Conservation (phyloP, 169 alveolate species). For the Pseudocohnilembus persalinus region DNA sequence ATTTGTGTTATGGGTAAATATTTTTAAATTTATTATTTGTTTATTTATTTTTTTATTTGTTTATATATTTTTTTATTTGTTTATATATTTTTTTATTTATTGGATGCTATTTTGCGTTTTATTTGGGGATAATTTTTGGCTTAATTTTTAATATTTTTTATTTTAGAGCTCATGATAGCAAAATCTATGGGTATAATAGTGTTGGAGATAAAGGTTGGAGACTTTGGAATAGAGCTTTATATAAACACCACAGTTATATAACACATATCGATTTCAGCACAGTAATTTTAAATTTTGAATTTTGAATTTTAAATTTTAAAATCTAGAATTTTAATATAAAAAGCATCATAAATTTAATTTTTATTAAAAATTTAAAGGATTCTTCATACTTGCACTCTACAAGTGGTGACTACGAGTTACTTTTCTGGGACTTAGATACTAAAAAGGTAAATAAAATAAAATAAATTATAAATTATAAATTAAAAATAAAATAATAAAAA, state of each 20-base stretch:
- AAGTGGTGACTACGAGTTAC: slow-evolving; percentile 80
- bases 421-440: slow-evolving; percentile 71
- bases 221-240: slow-evolving; percentile 16
- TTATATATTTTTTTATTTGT: not conserved
- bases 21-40: not conserved
- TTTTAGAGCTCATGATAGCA: slow-evolving; percentile 72
- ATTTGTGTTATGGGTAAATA: not conserved
- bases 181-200: slow-evolving; percentile 55
- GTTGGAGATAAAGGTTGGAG: slow-evolving; percentile 15
- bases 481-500: too few species aligned
- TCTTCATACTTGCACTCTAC: slow-evolving; percentile 69
- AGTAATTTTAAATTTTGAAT: not conserved
- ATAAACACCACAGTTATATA: slow-evolving; percentile 72
- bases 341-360: too few species aligned
- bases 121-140: too few species aligned
- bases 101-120: too few species aligned
- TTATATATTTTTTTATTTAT: slow-evolving; percentile 25
- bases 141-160: too few species aligned
- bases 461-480: too few species aligned
- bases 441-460: slow-evolving; percentile 40
- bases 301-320: too few species aligned
- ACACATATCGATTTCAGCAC: slow-evolving; percentile 82
- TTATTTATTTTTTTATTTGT: too few species aligned
- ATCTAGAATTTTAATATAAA: too few species aligned
- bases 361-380: too few species aligned